Conservation (phyloP, 1,139 yeast genomes). For the Saccharomyces uvarum region DNA sequence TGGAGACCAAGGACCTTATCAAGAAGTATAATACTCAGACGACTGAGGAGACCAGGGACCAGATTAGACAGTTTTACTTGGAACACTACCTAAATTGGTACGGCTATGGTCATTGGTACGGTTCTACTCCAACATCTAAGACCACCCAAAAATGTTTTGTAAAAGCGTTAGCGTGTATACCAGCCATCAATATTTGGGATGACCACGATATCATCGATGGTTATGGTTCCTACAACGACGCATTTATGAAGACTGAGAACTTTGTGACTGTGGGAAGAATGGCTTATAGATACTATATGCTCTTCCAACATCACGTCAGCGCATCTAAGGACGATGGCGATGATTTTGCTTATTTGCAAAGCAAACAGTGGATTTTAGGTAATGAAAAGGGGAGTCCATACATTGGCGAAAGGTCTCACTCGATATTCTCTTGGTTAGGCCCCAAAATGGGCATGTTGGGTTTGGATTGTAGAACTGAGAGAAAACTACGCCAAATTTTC, state of each 20-base stretch:
- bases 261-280: slow-evolving; percentile 64
- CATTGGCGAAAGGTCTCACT: slow-evolving; percentile 56
- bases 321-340: slow-evolving; percentile 36
- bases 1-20: slow-evolving; percentile 42
- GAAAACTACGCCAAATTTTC: slow-evolving; percentile 57
- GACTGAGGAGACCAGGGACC: slow-evolving; percentile 41
- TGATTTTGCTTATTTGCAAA: slow-evolving; percentile 31
- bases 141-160: slow-evolving; percentile 67
- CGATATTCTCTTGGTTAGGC: slow-evolving; percentile 68
- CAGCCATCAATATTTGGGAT: slow-evolving; percentile 76
- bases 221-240: slow-evolving; percentile 75
- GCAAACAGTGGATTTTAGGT: slow-evolving; percentile 55
- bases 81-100: slow-evolving; percentile 78
- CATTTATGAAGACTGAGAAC: slow-evolving; percentile 63
- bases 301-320: slow-evolving; percentile 79
- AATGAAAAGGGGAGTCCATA: slow-evolving; percentile 48
- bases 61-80: slow-evolving; percentile 60
- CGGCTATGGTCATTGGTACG: slow-evolving; percentile 81
- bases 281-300: slow-evolving; percentile 80
- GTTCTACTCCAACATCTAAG: slow-evolving; percentile 44
- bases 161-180: slow-evolving; percentile 70
- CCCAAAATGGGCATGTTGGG: slow-evolving; percentile 65
- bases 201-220: slow-evolving; percentile 95
- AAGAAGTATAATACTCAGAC: slow-evolving; percentile 40
- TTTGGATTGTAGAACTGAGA: slow-evolving; percentile 87